Base-by-base conservation (phyloP, 805 yeast genomes). In the Wickerhamiella siamensis region DNA sequence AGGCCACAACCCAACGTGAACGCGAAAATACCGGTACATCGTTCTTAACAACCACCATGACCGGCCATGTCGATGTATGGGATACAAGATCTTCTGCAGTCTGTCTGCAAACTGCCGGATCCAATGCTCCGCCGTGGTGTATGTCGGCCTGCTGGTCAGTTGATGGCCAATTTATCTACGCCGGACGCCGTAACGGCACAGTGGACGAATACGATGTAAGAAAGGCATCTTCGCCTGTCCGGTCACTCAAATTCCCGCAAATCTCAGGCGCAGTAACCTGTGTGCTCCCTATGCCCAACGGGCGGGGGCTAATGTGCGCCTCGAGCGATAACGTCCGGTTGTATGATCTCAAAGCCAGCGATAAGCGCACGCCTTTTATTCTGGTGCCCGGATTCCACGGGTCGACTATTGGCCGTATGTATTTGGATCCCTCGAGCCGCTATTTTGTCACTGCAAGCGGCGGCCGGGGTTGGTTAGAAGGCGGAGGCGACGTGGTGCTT, bases 351-450 rank as follows among this genome's bases (percentile, higher is more conserved):
- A 47, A 56, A 61, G 69, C 48, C 53, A 36, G 45, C 16, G 45
- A 48, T 53, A 44, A 50, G 14, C 52, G 51, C 12, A 54, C 79
- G 6, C 96, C 96, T 15, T 91, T 88, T 56, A 69, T 79, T 58
- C 87, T 93, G 51, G 71, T 91, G 9, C 95, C 98, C 0, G 97
- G 98, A 1, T 97, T 91, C 59, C 95, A 83, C 55, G 97, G 98
- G 38, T 95, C 96, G 21, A 74, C 75, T 2, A 64, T 91, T 27
- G 80, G 94, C 38, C 75, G 76, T 40, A 63, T 91, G 47, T 67
- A 74, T 42, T 78, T 87, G 18, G 97, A 88, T 59, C 88, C 88
- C 24, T 79, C 91, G 2, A 83, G 93, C 32, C 64, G 91, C 47
- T 91, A 82, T 58, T 69, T 91, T 79, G 71, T 88, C 4, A 79